phyloP scores from a whole-genome alignment of 2,329 filamentous ascomycete genomes.

The Tolypocladium amazonense region DNA sequence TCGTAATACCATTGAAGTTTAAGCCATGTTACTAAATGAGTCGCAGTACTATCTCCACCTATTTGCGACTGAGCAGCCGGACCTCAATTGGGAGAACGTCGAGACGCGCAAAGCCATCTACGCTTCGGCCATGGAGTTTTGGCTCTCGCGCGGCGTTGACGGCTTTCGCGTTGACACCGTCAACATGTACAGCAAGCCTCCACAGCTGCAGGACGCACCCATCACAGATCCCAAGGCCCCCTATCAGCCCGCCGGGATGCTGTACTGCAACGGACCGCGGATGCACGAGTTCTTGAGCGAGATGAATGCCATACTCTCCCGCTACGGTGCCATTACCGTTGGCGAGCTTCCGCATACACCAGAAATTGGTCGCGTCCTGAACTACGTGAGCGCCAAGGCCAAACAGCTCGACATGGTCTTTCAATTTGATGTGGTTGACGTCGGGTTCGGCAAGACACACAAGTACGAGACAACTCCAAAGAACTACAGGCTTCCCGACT shows the following conservation, averaged over 20 bases:
- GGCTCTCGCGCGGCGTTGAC: slow-evolving; percentile 63
- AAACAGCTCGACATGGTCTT: slow-evolving; percentile 61
- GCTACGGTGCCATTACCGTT: slow-evolving; percentile 59
- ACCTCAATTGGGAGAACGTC: slow-evolving; percentile 75
- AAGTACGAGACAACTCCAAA: slow-evolving; percentile 38
- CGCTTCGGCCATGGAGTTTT: slow-evolving; percentile 63
- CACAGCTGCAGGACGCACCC: slow-evolving; percentile 46
- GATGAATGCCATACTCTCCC: slow-evolving; percentile 49
- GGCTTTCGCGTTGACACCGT: slow-evolving; percentile 69
- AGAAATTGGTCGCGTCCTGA: slow-evolving; percentile 43
- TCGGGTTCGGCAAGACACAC: slow-evolving; percentile 40
- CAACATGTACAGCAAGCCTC: slow-evolving; percentile 59
- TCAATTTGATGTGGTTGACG: slow-evolving; percentile 53
- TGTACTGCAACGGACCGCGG: slow-evolving; percentile 57
- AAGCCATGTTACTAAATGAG: too few relatives aligned
- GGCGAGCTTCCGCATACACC: slow-evolving; percentile 58
- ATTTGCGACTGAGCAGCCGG: slow-evolving; percentile 66
- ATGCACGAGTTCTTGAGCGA: slow-evolving; percentile 59
- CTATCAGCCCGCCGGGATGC: slow-evolving; percentile 41
- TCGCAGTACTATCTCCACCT: slow-evolving; percentile 63
- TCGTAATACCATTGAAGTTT: too few relatives aligned
- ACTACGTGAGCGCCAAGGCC: slow-evolving; percentile 47
- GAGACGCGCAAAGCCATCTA: slow-evolving; percentile 60
- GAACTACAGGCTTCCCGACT: slow-evolving; percentile 33
- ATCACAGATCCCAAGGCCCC: slow-evolving; percentile 33